Evolutionary conservation across 2,329 filamentous ascomycete species (phyloP), one percentile per base, ranked within the genome.

Genomic region (Pseudogymnoascus sp.): DNA sequence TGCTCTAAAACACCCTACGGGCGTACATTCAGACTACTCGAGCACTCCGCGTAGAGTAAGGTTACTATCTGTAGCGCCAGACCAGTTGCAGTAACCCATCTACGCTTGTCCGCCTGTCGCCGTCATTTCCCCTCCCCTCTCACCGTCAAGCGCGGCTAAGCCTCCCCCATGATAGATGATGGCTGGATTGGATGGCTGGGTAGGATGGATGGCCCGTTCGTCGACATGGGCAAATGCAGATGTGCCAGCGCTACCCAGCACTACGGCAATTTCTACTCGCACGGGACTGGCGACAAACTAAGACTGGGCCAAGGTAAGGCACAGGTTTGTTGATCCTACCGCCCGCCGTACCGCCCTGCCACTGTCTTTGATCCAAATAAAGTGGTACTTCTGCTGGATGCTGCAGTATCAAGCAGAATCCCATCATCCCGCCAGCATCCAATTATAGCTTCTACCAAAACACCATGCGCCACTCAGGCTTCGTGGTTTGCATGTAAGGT

Each of bases 141-240:
- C 46, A 53, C 46, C 46, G 46, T 53, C 46, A 53, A 53, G 46
- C 46, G 46, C 46, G 46, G 46, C 46, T 53, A 53, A 53, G 46
- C 46, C 46, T 25, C 25, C 46, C 46, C 46, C 25, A 16, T 3
- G 25, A 53, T 16, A 14, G 25, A 53, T 16, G 23, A n/a, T 46
- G 42, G 42, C 42, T 49, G 43, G 43, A 56, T 46, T 21, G 18
- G 42, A 53, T 23, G 42, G 42, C 16, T 18, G 21, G 40, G 12
- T 18, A 21, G 21, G 21, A 21, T 21, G 18, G 42, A 53, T 23
- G 42, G 42, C 16, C 11, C 12, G 40, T 12, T 5, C 23, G 3
- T 16, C 12, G 23, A 53, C 43, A 53, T 53, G 43, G 43, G 23
- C 23, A 46, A 28, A 28, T 28, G 43, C 43, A 46, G 11, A 7